Evolutionary conservation across 73 alveolate genomes (phyloP).

Genomic region (Breviolum minutum): DNA sequence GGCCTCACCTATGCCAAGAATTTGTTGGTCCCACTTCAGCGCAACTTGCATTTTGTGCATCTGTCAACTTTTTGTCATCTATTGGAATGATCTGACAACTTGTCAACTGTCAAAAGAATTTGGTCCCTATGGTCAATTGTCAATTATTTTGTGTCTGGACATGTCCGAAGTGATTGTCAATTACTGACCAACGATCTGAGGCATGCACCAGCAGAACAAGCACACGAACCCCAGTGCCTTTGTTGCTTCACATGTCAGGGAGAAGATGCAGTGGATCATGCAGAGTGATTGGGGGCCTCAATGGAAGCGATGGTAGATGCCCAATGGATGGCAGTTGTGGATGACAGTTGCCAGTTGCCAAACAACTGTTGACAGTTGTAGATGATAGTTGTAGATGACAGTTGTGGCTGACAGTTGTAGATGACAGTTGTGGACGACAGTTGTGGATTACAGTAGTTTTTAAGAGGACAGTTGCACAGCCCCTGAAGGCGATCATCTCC

Average conservation of each 20-base stretch:
- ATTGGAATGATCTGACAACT: too few relatives aligned
- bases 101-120: too few relatives aligned
- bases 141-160: too few relatives aligned
- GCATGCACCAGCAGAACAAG: neutral
- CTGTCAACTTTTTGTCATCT: too few relatives aligned
- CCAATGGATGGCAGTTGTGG: neutral
- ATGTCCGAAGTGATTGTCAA: too few relatives aligned
- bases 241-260: neutral
- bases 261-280: neutral
- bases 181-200: too few relatives aligned
- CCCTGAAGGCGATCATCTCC: neutral
- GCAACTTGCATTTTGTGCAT: neutral
- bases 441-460: neutral
- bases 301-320: neutral
- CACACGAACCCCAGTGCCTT: neutral
- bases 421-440: too few relatives aligned
- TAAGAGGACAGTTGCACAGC: neutral
- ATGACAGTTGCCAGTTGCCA: neutral
- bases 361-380: neutral
- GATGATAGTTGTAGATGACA: neutral
- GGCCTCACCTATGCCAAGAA: neutral
- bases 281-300: neutral
- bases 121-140: too few relatives aligned
- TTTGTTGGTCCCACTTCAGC: neutral
- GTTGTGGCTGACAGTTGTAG: too few relatives aligned